Evolutionary conservation across 495 filamentous ascomycete species (phyloP), one percentile per base, ranked within the genome.

Genomic region (Opeltia flavorubescens): DNA sequence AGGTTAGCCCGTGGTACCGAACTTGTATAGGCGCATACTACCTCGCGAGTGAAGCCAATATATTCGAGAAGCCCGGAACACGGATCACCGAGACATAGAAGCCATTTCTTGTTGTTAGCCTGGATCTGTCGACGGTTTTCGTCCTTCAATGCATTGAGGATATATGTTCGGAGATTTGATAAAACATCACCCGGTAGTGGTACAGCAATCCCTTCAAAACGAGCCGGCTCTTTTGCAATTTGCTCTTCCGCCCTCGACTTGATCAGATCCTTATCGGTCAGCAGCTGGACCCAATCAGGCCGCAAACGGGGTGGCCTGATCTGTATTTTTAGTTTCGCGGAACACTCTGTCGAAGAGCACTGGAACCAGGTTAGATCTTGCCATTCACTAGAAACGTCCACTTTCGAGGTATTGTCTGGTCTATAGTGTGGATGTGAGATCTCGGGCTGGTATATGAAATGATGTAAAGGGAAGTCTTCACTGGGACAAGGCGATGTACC

Each of bases 71-170:
- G 54, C 27, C 72, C 63, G 47, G 75, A 65, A 57, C 83, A 84
- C 15, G 75, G 68, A 21, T 61, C 62, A 12, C 84, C 83, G 58
- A 89, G 83, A 33, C 77, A 72, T 12, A 79, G 66, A 43, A 75
- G 65, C 54, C 86, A 93, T 13, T 71, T 73, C 59, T 85, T 88
- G 62, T 89, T 89, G 6, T 73, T 62, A 12, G 71, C 68, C 3
- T 76, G 72, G 46, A 89, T 84, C 18, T 61, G 53, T 57, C 75
- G 77, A 29, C 67, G 65, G 26, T 59, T 53, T 43, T 60, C 53
- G 30, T 69, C 61, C 26, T 69, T 56, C 40, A 85, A 62, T 6
- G 78, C 66, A 54, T 88, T 82, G 5, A 51, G 61, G 23, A 88
- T 57, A 55, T 87, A 88, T 38, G 64, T 65, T 23, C 69, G 68